Evolutionary conservation across 192 early-diverging fungal genomes (phyloP), one percentile per base, ranked within the genome.

Genomic region (Podila minutissima): DNA sequence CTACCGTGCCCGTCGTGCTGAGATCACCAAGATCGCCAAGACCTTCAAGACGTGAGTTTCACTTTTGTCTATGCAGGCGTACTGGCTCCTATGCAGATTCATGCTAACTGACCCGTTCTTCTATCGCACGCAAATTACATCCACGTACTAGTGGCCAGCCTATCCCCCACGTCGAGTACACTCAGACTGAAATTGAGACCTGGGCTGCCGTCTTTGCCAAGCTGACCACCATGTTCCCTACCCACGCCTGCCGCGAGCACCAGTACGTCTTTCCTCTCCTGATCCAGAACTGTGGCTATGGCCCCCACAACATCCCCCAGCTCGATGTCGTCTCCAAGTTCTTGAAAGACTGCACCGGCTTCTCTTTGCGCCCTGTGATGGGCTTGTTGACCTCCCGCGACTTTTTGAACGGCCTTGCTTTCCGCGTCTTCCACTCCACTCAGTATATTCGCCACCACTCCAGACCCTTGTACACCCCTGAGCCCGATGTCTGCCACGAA

Each of bases 371-470:
- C 31, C 97, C 97, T 4, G 95, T 97, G 19, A 96, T 95, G 93
- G 97, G 97, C 8, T 86, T 99, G 15, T 88, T 99, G 60, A 94
- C 94, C 51, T 92, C 93, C 33, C 87, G 97, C 33, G 97, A 99
- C 83, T 99, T 99, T 75, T 84, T 99, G 73, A 99, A 99, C 81
- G 93, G 93, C 31, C 90, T 99, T 82, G 97, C 96, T 5, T 99
- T 99, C 88, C 92, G 97, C 59, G 96, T 99, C 8, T 99, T 99
- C 88, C 94, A 97, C 84, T 94, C 92, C 51, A 99, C 97, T 12
- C 97, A 99, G 86, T 99, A 99, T 83, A 96, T 99, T 82, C 94
- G 97, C 31, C 97, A 99, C 78, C 90, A 93, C 82, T 95, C 94
- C 5, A 87, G 88, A 53, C 97, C 97, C 22, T 86, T 95, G 51